phyloP scores from a whole-genome alignment of 2,329 filamentous ascomycete genomes.

The Aspergillus hiratsukae region DNA sequence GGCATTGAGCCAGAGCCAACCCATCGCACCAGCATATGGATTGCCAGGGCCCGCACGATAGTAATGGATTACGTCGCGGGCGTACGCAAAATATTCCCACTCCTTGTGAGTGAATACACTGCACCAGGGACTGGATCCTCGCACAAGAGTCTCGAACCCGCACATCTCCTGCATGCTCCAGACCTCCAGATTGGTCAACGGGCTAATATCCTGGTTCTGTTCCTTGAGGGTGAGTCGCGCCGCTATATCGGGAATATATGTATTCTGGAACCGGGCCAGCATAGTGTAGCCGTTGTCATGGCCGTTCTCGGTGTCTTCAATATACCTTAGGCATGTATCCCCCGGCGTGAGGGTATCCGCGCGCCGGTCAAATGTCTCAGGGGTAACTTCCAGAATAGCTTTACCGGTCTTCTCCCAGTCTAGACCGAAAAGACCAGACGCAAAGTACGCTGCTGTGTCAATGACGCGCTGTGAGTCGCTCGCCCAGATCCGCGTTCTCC shows the following conservation, averaged over 20 bases:
- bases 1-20: constrained; percentile 56
- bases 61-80: constrained; percentile 55
- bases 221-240: constrained; percentile 34
- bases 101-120: constrained; percentile 52
- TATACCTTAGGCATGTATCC: constrained; percentile 39
- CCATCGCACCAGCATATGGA: constrained; percentile 50
- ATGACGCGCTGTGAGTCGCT: constrained; percentile 52
- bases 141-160: constrained; percentile 54
- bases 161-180: constrained; percentile 61
- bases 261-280: constrained; percentile 44
- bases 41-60: constrained; percentile 57
- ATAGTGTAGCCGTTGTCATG: constrained; percentile 49
- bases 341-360: constrained; percentile 56
- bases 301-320: constrained; percentile 38
- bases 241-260: constrained; percentile 47
- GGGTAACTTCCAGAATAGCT: constrained; percentile 49
- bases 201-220: constrained; percentile 29
- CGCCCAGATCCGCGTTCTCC: constrained; percentile 49
- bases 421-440: constrained; percentile 51
- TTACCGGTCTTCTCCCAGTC: constrained; percentile 36
- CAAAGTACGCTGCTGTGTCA: constrained; percentile 54
- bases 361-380: constrained; percentile 47
- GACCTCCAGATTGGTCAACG: constrained; percentile 46
- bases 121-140: constrained; percentile 54
- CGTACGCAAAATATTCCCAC: constrained; percentile 55